Evolutionary conservation across 2,329 filamentous ascomycete species (phyloP).

Genomic region (Beauveria sp.): DNA sequence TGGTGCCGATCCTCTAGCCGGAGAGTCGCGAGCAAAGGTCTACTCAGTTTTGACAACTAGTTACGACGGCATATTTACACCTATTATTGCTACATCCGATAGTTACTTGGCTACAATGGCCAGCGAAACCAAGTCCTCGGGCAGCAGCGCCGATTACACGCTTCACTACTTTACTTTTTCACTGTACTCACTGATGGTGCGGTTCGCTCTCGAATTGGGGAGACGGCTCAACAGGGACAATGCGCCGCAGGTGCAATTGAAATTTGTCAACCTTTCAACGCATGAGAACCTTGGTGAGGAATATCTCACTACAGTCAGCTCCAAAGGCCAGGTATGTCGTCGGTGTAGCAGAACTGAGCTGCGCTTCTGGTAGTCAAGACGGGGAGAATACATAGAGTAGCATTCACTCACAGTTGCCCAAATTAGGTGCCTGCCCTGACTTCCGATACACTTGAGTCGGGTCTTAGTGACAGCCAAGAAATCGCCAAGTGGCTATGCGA

Average conservation of each 20-base stretch:
- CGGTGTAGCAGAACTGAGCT: not conserved
- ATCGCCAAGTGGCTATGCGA: conserved; percentile 24
- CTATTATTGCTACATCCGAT: not conserved
- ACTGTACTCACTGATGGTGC: conserved; percentile 24
- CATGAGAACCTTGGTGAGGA: conserved; percentile 22
- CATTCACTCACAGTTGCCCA: not conserved
- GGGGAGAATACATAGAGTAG: not conserved
- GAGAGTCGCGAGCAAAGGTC: not conserved
- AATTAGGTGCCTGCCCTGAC: conserved; percentile 22
- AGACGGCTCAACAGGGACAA: conserved; percentile 18
- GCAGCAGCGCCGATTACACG: conserved; percentile 16
- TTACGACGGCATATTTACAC: not conserved
- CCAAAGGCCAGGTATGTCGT: conserved; percentile 21
- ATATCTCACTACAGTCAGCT: conserved; percentile 21
- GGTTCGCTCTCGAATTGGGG: conserved; percentile 22
- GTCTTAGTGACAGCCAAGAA: conserved; percentile 20
- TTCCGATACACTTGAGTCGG: conserved; percentile 17
- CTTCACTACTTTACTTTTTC: conserved; percentile 25
- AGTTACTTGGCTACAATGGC: not conserved
- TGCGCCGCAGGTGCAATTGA: conserved; percentile 19
- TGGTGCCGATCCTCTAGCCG: not conserved
- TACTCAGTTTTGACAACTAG: not conserved
- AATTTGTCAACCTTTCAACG: conserved; percentile 20
- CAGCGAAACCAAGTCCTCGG: not conserved
- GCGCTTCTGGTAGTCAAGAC: not conserved